Conservation (phyloP, 768 basidiomycete genomes). For the Suillus brevipes region DNA sequence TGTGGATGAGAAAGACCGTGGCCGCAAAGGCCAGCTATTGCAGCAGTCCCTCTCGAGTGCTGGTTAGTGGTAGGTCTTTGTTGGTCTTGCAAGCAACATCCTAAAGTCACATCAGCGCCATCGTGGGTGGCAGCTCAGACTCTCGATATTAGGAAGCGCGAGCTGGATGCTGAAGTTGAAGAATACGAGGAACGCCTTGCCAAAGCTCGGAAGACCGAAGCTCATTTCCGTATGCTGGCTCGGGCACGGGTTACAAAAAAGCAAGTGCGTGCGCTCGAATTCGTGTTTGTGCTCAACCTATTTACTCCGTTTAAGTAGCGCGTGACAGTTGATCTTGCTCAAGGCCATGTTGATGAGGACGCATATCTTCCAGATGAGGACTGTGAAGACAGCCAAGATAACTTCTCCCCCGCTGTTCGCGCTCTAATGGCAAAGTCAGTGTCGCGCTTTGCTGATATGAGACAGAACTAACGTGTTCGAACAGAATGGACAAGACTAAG, state of each 20-base stretch:
- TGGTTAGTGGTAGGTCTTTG: slow-evolving; percentile 20
- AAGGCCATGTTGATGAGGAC: slow-evolving; percentile 55
- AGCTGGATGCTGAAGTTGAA: slow-evolving; percentile 65
- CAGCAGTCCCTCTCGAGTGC: slow-evolving; percentile 23
- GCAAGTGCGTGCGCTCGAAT: slow-evolving; percentile 42
- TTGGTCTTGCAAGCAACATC: not conserved
- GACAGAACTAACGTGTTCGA: slow-evolving; percentile 8
- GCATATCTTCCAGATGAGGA: slow-evolving; percentile 68
- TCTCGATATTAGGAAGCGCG: slow-evolving; percentile 57
- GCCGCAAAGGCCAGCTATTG: slow-evolving; percentile 64
- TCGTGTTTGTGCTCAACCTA: slow-evolving; percentile 4
- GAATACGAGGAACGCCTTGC: slow-evolving; percentile 63
- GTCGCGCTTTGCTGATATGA: slow-evolving; percentile 9
- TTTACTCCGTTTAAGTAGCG: slow-evolving; percentile 21
- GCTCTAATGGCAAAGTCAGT: slow-evolving; percentile 78
- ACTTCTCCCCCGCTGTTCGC: slow-evolving; percentile 75
- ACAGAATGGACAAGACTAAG: slow-evolving; percentile 18
- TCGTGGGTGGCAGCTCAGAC: slow-evolving; percentile 81
- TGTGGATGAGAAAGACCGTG: slow-evolving; percentile 65
- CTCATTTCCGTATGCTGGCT: slow-evolving; percentile 50
- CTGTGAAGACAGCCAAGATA: slow-evolving; percentile 40
- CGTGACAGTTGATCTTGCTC: slow-evolving; percentile 10
- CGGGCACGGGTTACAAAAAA: slow-evolving; percentile 61
- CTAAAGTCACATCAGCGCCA: slow-evolving; percentile 41
- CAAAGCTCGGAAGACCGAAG: slow-evolving; percentile 64